Base-by-base conservation (phyloP, 257 asterid species). In the Parsonsia alboflavescens region DNA sequence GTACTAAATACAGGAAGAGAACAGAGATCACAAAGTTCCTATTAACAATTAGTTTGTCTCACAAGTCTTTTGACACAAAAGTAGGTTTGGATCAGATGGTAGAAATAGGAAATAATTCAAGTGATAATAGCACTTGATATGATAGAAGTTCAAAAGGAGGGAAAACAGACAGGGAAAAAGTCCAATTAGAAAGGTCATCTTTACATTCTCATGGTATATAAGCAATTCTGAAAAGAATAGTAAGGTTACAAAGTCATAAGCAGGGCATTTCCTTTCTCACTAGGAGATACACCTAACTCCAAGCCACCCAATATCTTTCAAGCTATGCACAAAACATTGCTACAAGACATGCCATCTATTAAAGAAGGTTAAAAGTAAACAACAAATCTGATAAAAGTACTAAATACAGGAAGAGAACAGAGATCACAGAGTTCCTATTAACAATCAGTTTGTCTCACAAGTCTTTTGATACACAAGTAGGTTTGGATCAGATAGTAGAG, bases 111-210 rank as follows among this genome's bases (percentile, higher is more conserved):
- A n/a, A 65, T 6, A 36, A 7, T 39, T 65, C 49, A 65, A 65
- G 70, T 39, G 11, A 28, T 9, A 21, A 5, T 22, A 62, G 44
- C 68, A 15, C 15, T 33, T 39, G 30, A n/a, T 56, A 56, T 21
- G 42, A 62, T 5, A 30, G 36, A 64, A 6, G 48, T 2, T 58
- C 33, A 24, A 4, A 10, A 59, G 45, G 11, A 73, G 45, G 42
- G 68, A 42, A 57, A 12, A 57, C 19, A 36, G 12, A 1, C 28
- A 7, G 42, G n/a, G 48, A 80, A 77, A 17, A 79, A 61, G 75
- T 39, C 62, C 28, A 71, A 67, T 10, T 62, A 67, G 76, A n/a
- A 72, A 45, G 48, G 53, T 56, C 76, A 75, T 79, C 69, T 64
- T 62, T 62, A 33, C 3, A 30, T 30, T 62, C 21, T 33, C 11